Base-by-base conservation (phyloP, 2,329 filamentous ascomycete genomes). In the Trichoderma guizhouense region DNA sequence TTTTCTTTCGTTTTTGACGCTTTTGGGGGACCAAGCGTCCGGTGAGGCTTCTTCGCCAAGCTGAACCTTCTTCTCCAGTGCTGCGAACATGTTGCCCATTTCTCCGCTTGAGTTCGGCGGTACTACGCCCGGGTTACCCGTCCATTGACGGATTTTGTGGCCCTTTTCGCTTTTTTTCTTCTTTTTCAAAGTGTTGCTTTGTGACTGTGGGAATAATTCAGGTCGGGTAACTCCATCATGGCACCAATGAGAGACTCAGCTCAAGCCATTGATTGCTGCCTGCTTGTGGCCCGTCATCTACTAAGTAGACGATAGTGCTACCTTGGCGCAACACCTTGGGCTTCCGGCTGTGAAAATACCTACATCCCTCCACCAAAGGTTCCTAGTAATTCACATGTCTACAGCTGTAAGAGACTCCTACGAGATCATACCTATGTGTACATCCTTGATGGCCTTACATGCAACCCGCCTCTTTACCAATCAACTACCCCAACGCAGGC, bases 381-480 rank as follows among this genome's bases (percentile, higher is more conserved):
- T 53, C 43, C 43, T 12, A 51, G 43, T 9, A 24, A 24, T 53
- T 53, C 47, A 24, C 47, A 24, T 53, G 21, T 24, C 21, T 11
- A 53, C 21, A 24, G 21, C 47, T 53, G 21, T 53, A 24, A 24
- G 47, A 24, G 7, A 24, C 47, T 12, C 47, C 43, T 12, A 51
- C n/a, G n/a, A 21, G n/a, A 21, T 3, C 21, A 14, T 21, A 32
- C 43, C 9, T 53, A 53, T 15, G 21, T 28, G 24, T 53, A 34
- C 62, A 53, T 65, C 62, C 43, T 12, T 26, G 43, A 26, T 53
- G 26, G 5, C 64, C 28, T 21, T 32, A 21, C 8, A 58, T 43
- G 64, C 51, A 67, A 58, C 24, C 64, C 21, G 64, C 64, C 53
- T 68, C 28, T 11, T 60, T 26, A 39, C 53, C 53, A 67, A 67